These are phyloP conservation scores for Escallonia herrerae DNA, from an alignment of 129 eudicot species.

Conservation along the genomic window DNA sequence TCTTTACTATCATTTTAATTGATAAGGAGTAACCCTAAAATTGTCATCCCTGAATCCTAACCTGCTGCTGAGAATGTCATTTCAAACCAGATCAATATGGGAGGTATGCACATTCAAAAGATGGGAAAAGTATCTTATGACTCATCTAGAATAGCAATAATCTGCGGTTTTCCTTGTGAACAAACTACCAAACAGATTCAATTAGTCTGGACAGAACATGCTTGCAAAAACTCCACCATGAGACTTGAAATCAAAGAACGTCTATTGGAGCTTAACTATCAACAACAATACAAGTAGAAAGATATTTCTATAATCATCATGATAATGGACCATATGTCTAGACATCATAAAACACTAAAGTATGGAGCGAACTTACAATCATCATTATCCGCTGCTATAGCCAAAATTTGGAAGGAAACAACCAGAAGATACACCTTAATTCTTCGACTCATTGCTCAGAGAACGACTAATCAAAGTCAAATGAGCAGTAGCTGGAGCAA, in stretches of 20 bases:
- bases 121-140: too few relatives aligned
- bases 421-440: background rate
- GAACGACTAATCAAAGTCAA: background rate
- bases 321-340: background rate
- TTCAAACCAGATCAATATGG: too few relatives aligned
- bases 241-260: too few relatives aligned
- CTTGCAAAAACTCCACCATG: background rate
- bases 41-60: too few relatives aligned
- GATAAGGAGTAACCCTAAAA: background rate
- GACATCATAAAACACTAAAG: background rate
- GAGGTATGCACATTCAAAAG: too few relatives aligned
- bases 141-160: background rate
- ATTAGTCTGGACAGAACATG: background rate
- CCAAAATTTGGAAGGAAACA: background rate
- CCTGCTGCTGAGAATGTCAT: too few relatives aligned
- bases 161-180: background rate
- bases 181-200: background rate
- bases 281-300: background rate
- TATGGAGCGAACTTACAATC: constrained; percentile 11
- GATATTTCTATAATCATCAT: background rate
- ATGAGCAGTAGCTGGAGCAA: too few relatives aligned
- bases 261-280: too few relatives aligned
- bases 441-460: background rate
- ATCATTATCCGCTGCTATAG: background rate
- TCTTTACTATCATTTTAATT: background rate